These are phyloP conservation scores for Yarrowia osloensis DNA, from an alignment of 805 yeast genomes.

Conservation along the genomic window DNA sequence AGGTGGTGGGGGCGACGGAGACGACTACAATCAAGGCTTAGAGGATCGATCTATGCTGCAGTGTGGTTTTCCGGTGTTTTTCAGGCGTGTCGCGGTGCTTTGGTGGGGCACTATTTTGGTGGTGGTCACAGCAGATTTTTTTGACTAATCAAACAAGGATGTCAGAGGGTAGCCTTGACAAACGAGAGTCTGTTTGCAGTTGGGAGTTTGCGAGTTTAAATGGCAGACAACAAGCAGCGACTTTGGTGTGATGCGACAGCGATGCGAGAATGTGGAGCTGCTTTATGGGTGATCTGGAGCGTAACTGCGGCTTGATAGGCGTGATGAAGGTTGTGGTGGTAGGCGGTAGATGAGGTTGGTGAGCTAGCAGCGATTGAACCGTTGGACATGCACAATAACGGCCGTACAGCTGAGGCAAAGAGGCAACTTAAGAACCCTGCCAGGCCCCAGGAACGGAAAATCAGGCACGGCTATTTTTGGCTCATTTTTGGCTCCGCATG, in stretches of 20 bases:
- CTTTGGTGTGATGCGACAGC: not conserved
- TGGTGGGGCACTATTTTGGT: not conserved
- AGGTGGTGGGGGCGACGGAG: not conserved
- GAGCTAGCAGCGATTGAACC: not conserved
- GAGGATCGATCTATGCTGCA: not conserved
- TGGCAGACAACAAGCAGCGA: not conserved
- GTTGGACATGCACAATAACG: not conserved
- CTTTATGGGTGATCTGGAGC: not conserved
- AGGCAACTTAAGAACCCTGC: constrained; percentile 14
- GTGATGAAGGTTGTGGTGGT: not conserved
- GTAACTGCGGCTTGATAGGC: not conserved
- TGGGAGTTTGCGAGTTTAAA: constrained; percentile 21
- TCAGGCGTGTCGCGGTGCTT: not conserved
- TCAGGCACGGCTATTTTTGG: constrained; percentile 27
- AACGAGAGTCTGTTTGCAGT: not conserved
- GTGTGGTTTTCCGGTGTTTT: not conserved
- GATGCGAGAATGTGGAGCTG: not conserved
- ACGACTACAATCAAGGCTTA: not conserved
- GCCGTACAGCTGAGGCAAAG: not conserved
- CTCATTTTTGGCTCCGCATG: not conserved
- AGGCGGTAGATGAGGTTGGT: not conserved
- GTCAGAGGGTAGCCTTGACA: not conserved
- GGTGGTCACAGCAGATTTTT: not conserved
- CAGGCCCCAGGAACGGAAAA: constrained; percentile 6
- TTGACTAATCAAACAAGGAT: constrained; percentile 6